phyloP scores from a whole-genome alignment of 257 asterid species.

The Asclepias syriaca region DNA sequence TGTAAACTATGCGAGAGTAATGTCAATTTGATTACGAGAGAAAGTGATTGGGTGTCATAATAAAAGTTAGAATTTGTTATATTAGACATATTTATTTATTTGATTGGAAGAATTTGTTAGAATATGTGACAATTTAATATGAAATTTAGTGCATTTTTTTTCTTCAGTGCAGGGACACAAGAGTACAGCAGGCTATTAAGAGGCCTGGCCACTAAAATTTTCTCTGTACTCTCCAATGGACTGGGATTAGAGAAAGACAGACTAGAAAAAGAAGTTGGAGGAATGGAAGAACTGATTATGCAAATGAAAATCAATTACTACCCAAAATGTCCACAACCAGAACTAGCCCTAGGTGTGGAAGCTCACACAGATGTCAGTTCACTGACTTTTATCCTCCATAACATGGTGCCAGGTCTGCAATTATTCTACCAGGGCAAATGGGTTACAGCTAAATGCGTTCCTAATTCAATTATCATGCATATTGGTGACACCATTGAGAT shows the following conservation, averaged over 20 bases:
- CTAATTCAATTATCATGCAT: slow-evolving; percentile 81
- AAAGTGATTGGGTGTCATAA: too few species aligned
- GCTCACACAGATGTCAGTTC: slow-evolving; percentile 90
- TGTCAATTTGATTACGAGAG: too few species aligned
- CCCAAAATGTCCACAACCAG: slow-evolving; percentile 94
- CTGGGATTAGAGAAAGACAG: slow-evolving; percentile 56
- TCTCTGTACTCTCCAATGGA: slow-evolving; percentile 57
- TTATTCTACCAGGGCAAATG: slow-evolving; percentile 66
- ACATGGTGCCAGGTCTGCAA: slow-evolving; percentile 91
- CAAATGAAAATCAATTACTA: slow-evolving; percentile 87
- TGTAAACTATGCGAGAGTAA: too few species aligned
- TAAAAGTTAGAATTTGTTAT: too few species aligned
- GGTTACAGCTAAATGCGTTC: slow-evolving; percentile 91
- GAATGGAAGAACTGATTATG: slow-evolving; percentile 62
- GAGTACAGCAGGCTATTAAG: slow-evolving; percentile 68
- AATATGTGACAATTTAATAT: too few species aligned
- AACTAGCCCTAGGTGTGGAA: slow-evolving; percentile 87
- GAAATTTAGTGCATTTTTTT: neutral
- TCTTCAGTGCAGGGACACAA: slow-evolving; percentile 46
- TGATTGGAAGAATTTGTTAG: too few species aligned
- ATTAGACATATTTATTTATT: too few species aligned
- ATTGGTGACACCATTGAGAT: slow-evolving; percentile 85
- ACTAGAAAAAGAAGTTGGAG: slow-evolving; percentile 79
- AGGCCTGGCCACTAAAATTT: slow-evolving; percentile 50
- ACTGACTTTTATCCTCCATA: slow-evolving; percentile 92